These are phyloP conservation scores for Starmerella floricola DNA, from an alignment of 805 yeast species.

Conservation along the genomic window DNA sequence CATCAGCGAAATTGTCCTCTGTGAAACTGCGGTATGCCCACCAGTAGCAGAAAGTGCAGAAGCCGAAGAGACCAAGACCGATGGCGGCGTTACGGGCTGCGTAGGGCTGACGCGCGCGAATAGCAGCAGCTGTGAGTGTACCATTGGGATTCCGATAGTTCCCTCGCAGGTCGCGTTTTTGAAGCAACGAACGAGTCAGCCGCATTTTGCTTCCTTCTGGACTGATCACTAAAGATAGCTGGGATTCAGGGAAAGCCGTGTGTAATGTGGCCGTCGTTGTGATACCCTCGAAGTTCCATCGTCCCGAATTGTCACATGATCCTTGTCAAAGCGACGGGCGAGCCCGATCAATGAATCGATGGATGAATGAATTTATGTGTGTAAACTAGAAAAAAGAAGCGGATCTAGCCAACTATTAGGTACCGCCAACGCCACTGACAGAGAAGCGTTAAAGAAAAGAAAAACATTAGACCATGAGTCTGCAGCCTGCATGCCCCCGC, in stretches of 20 bases:
- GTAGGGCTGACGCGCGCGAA: slow-evolving; percentile 79
- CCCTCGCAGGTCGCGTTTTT: slow-evolving; percentile 12
- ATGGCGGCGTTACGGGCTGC: slow-evolving; percentile 64
- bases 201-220: slow-evolving; percentile 7
- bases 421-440: no score
- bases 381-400: no score
- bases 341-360: no score
- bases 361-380: no score
- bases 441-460: no score
- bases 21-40: slow-evolving; percentile 29
- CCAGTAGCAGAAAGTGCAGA: slow-evolving; percentile 52
- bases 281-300: no score
- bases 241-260: no score
- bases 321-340: no score
- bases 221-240: no score
- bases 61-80: slow-evolving; percentile 45
- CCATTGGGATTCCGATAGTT: slow-evolving; percentile 53
- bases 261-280: no score
- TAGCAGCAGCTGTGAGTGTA: slow-evolving; percentile 87
- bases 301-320: no score
- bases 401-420: no score
- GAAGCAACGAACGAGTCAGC: slow-evolving; percentile 1
- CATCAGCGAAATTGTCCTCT: slow-evolving; percentile 74
- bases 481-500: slow-evolving; percentile 15
- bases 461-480: background rate